Evolutionary conservation across 306 rosid genomes (phyloP), one percentile per base, ranked within the genome.

Genomic region (Abrus pulchellus): DNA sequence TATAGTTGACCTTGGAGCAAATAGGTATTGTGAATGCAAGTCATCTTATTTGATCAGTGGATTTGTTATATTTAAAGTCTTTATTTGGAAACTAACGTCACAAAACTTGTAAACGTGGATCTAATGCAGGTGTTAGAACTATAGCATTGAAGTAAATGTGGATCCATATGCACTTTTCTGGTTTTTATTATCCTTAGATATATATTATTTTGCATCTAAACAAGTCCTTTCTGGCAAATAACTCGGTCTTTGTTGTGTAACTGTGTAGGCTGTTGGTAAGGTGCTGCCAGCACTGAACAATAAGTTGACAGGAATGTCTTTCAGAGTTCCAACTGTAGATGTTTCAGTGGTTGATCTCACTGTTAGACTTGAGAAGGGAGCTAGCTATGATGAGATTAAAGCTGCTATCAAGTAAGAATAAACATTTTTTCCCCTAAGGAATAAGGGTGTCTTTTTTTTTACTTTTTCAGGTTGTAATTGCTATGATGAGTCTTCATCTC

Each of bases 281-380:
- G 99, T 95, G 56, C 68, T 95, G 5, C 98, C 99, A 41, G 32
- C 89, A 62, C 89, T 95, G 40, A 95, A 95, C 3, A 95, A 93
- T 6, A 95, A 95, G 75, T 81, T 95, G 84, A 95, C 99, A 1
- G 97, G 97, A 77, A 93, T 95, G 99, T 43, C 97, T 6, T 95
- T 95, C 85, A 89, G 99, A 57, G 99, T 95, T 40, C 98, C 97
- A 33, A 95, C 99, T 0, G 89, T 93, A 12, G 97, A 94, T 72
- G 99, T 95, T 80, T 93, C 97, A 27, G 97, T 94, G 65, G 98
- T 94, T 55, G 99, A 95, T 77, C 97, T 95, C 47, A 93, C 99
- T n/a, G 95, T 89, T 40, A 90, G 97, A 72, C 81, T 93, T 54
- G 93, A 87, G 80, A 95, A 93, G 83, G 63, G 50, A 40, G 99